These are phyloP conservation scores for Trichosporon sp. DNA, from an alignment of 1,284 basidiomycete genomes.

Conservation along the genomic window DNA sequence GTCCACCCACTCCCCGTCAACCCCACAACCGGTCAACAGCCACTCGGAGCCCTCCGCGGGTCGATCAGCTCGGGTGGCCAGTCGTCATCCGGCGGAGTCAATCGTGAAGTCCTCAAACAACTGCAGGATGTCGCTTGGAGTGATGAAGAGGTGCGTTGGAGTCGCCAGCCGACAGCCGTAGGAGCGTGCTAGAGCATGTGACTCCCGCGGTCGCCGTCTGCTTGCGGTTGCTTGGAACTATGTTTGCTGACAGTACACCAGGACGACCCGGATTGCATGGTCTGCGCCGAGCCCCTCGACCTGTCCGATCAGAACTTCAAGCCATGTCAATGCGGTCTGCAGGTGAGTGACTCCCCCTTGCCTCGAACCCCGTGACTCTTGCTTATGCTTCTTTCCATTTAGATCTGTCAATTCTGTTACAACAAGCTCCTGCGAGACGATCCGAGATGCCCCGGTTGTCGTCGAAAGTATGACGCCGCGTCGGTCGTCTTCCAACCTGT, in stretches of 20 bases:
- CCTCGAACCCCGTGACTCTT: constrained; percentile 15
- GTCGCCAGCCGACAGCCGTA: neutral
- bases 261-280: constrained; percentile 97
- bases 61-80: constrained; percentile 17
- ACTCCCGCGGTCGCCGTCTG: neutral
- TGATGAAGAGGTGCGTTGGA: constrained; percentile 67
- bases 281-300: constrained; percentile 98
- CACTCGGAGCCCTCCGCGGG: constrained; percentile 26
- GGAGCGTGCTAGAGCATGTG: neutral
- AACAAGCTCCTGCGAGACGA: constrained; percentile 97
- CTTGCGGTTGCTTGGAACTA: too few species aligned
- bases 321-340: constrained; percentile 97
- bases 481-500: constrained; percentile 94
- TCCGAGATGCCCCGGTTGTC: constrained; percentile 93
- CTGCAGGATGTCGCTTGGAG: constrained; percentile 98
- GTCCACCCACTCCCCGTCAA: constrained; percentile 43
- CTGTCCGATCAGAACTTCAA: constrained; percentile 99
- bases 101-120: constrained; percentile 50
- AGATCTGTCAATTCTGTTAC: constrained; percentile 99
- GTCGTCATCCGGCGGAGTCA: constrained; percentile 36
- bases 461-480: constrained; percentile 88
- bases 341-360: constrained; percentile 58
- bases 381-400: constrained; percentile 4
- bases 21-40: constrained; percentile 44
- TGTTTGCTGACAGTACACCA: constrained; percentile 41